Conservation (phyloP, 2,329 filamentous ascomycete species). For the Mollisiaceae sp. region DNA sequence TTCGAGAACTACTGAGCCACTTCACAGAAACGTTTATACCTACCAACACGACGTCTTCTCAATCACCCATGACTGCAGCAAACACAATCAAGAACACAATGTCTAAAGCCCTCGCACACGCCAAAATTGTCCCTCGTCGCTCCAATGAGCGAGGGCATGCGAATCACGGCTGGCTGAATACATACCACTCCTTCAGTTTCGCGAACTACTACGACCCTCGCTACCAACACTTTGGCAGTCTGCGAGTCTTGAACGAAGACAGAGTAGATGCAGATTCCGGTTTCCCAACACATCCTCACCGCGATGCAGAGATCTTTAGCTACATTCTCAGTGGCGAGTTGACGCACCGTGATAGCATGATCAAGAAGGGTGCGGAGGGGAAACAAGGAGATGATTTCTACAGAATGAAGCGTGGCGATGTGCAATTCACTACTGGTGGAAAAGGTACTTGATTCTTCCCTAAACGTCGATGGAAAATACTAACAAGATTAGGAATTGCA, state of each 20-base stretch:
- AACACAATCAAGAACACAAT: constrained; percentile 52
- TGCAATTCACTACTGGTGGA: constrained; percentile 90
- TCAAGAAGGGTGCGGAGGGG: constrained; percentile 69
- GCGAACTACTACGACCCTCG: constrained; percentile 64
- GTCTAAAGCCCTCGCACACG: constrained; percentile 67
- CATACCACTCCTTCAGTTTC: constrained; percentile 87
- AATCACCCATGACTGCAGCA: constrained; percentile 35
- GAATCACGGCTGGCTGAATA: constrained; percentile 87
- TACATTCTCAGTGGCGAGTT: constrained; percentile 87
- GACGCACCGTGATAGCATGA: constrained; percentile 86
- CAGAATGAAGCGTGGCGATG: constrained; percentile 77
- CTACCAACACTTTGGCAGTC: constrained; percentile 72
- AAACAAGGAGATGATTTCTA: constrained; percentile 64
- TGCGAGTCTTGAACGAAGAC: constrained; percentile 89
- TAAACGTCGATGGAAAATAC: constrained; percentile 15
- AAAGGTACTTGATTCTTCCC: constrained; percentile 55
- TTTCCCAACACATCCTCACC: constrained; percentile 85
- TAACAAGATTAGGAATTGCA: constrained; percentile 60
- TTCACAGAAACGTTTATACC: constrained; percentile 27
- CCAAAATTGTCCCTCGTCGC: constrained; percentile 75
- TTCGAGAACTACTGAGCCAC: constrained; percentile 34
- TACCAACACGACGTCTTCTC: constrained; percentile 16
- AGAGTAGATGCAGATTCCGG: constrained; percentile 75
- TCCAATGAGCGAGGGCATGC: constrained; percentile 75
- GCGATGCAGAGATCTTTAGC: constrained; percentile 88